Evolutionary conservation across 2,329 filamentous ascomycete genomes (phyloP).

Genomic region (Lasiodiplodia theobromae): DNA sequence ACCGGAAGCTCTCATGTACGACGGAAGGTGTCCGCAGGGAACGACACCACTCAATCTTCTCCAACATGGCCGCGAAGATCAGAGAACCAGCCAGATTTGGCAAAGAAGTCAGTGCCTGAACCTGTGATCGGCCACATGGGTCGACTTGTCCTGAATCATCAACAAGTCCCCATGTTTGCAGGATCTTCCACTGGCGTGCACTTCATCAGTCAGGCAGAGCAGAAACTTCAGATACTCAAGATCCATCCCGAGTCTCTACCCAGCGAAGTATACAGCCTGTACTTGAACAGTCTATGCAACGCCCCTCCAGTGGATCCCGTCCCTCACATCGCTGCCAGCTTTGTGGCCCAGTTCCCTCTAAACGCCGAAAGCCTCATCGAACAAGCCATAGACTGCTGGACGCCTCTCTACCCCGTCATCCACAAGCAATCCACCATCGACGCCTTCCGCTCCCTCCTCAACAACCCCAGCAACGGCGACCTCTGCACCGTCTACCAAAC

Average conservation of each 20-base stretch:
- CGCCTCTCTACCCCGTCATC: slow-evolving; percentile 1
- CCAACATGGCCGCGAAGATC: background rate
- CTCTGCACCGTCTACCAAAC: slow-evolving; percentile 1
- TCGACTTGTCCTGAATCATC: background rate
- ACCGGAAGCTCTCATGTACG: too few relatives aligned
- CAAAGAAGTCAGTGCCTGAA: background rate
- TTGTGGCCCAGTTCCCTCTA: background rate
- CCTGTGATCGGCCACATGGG: slow-evolving; percentile 14
- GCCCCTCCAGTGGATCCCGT: background rate
- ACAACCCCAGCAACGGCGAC: background rate
- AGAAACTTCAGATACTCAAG: background rate
- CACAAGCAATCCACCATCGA: background rate
- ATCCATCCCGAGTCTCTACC: background rate
- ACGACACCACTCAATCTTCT: background rate
- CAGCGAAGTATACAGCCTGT: background rate
- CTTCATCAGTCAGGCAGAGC: slow-evolving; percentile 11
- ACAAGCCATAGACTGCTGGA: background rate
- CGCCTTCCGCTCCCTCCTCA: background rate
- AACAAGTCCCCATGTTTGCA: slow-evolving; percentile 8
- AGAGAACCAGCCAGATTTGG: background rate
- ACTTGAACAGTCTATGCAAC: background rate
- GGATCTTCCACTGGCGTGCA: slow-evolving; percentile 9
- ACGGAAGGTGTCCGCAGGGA: too few relatives aligned
- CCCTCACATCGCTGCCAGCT: background rate
- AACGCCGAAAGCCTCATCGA: background rate